Evolutionary conservation across 83 land plant genomes (phyloP), one percentile per base, ranked within the genome.

Genomic region (Larix sibirica): DNA sequence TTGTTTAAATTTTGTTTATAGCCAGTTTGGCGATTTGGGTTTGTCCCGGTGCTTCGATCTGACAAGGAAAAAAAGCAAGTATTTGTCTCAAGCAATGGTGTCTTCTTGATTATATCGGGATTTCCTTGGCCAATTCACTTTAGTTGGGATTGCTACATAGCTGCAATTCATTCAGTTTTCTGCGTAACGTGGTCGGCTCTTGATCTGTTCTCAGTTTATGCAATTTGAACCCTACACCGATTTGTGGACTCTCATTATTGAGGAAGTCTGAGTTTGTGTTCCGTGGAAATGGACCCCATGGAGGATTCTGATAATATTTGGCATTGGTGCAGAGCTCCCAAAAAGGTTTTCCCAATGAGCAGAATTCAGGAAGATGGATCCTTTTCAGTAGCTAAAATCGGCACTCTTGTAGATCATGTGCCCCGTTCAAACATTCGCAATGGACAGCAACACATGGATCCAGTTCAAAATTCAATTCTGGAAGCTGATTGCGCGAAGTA

Each of bases 271-370:
- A 69, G 74, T 5, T 33, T 69, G 4, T 40, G 77, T 42, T 73
- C 6, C 6, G 17, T 47, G 12, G 8, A 7, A 42, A 10, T 47
- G 54, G 40, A 31, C 4, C 14, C 28, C 12, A 73, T 73, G 77
- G 77, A 42, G 56, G 21, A 40, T 18, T 42, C 10, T 20, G 56
- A 42, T 42, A 42, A 23, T 73, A 33, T 73, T 20, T 73, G 77
- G 77, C 54, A 42, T 40, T 73, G 77, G 77, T 44, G 56, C 26
- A 73, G 44, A 20, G 77, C 77, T 73, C 77, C 26, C 54, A 73
- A 73, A 14, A 42, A n/a, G 54, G 54, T 9, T 47, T 40, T 73
- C 28, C 21, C 77, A 2, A 33, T 21, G 24, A 3, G 14, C 12
- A 73, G n/a, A 8, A n/a, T 73, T 50, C 14, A n/a, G 21, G n/a